Conservation (phyloP, 176 grass and related monocot genomes). For the Bothriochloa decipiens region DNA sequence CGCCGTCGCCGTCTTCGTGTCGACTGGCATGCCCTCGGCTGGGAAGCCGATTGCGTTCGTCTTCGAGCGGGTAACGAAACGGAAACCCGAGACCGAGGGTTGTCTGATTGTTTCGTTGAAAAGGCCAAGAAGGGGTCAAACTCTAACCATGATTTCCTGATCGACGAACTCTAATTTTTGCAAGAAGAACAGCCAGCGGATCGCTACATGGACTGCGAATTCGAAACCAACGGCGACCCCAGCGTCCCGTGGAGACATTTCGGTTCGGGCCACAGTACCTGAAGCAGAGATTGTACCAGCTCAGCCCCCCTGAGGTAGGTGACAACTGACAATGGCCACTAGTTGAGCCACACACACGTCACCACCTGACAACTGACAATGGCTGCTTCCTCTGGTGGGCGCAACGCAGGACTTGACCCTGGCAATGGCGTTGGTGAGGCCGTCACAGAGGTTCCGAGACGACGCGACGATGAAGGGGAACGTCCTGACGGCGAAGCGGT, state of each 20-base stretch:
- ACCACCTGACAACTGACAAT: no score
- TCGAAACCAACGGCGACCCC: not conserved
- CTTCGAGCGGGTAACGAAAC: no score
- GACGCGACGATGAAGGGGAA: constrained; percentile 4
- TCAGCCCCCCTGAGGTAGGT: constrained; percentile 28
- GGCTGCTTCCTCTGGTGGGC: not conserved
- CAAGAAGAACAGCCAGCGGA: not conserved
- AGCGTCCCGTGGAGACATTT: constrained; percentile 15
- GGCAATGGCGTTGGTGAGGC: constrained; percentile 27
- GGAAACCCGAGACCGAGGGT: no score
- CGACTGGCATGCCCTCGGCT: no score
- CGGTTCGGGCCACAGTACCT: constrained; percentile 15
- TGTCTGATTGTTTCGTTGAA: not conserved
- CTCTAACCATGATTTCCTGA: not conserved
- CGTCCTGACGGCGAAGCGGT: constrained; percentile 22
- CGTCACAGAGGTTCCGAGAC: not conserved
- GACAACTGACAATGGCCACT: not conserved
- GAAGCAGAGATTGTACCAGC: not conserved
- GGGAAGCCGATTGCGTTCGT: no score
- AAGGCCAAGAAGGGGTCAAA: not conserved
- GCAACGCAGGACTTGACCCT: constrained; percentile 14
- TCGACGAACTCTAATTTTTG: not conserved
- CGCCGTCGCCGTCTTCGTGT: no score
- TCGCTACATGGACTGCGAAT: not conserved
- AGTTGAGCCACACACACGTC: no score